Conservation (phyloP, 2,329 filamentous ascomycete species). For the Camillea tinctor region DNA sequence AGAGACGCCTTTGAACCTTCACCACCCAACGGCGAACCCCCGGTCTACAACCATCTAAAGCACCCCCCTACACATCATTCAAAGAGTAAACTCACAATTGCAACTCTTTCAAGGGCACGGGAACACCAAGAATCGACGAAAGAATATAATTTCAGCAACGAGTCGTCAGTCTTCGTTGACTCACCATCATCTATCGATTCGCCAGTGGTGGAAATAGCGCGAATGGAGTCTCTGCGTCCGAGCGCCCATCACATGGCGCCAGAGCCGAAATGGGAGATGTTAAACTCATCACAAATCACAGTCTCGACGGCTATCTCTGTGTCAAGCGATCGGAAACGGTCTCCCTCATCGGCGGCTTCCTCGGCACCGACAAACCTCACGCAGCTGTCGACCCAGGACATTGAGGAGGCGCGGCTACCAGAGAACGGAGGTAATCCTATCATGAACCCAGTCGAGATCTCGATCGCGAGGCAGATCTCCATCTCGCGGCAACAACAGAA, state of each 20-base stretch:
- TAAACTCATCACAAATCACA: conserved; percentile 38
- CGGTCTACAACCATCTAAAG: conserved; percentile 11
- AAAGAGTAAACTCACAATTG: conserved; percentile 24
- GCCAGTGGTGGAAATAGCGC: conserved; percentile 25
- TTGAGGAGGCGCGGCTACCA: conserved; percentile 40
- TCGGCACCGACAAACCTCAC: conserved; percentile 36
- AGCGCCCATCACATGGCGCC: conserved; percentile 29
- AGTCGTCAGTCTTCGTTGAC: conserved; percentile 39
- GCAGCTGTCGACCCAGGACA: conserved; percentile 30
- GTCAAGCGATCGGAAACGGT: conserved; percentile 31
- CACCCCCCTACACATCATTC: conserved; percentile 16
- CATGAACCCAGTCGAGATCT: conserved; percentile 60
- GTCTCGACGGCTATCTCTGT: conserved; percentile 29
- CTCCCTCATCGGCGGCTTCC: conserved; percentile 26
- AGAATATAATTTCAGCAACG: conserved; percentile 32
- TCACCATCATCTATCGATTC: conserved; percentile 37
- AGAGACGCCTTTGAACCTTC: conserved; percentile 33
- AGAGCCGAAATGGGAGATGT: conserved; percentile 49
- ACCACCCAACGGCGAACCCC: conserved; percentile 8
- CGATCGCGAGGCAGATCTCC: conserved; percentile 67
- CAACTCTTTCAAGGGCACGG: conserved; percentile 19
- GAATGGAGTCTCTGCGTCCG: conserved; percentile 33
- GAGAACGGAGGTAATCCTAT: conserved; percentile 9
- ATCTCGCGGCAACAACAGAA: conserved; percentile 61
- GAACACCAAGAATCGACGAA: conserved; percentile 15